Base-by-base conservation (phyloP, 2,329 filamentous ascomycete genomes). In the Epichloe festucae region DNA sequence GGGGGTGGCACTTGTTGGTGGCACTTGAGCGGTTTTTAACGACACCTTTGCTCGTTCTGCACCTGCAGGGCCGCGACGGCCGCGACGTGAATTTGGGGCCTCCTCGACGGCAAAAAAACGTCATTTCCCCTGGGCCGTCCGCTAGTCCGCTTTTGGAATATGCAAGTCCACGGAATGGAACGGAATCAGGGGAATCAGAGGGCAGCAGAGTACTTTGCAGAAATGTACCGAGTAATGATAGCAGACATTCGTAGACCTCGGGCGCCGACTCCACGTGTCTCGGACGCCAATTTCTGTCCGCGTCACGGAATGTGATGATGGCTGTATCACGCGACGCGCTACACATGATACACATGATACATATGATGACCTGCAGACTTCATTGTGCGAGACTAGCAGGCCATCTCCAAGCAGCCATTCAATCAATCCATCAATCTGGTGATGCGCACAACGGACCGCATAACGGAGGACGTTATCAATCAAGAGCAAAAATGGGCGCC, bases 81-180 rank as follows among this genome's bases (percentile, higher is more conserved):
- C 21, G 21, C 21, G 21, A 23, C 21, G 21, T 23, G 21, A 23
- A 23, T 5, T 23, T 23, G 4, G 21, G 21, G 23, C 12, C 36
- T n/a, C 12, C 36, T 35, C 35, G 46, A 27, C 46, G 46, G 35
- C 35, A 27, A 27, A 48, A 27, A 27, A 48, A 49, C 38, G 47
- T 34, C 21, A 49, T 49, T 43, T 36, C 48, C 48, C 48, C 48
- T 49, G 48, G 17, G 39, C 40, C 40, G 48, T 44, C 35, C 48
- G 40, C 48, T 49, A 49, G 40, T 36, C 48, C 48, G 31, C 6
- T 44, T 43, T 36, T n/a, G 48, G 47, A 12, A 5, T 17, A 19
- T 21, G 19, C 21, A 23, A 14, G 12, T n/a, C 41, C 19, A 19
- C 21, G 41, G 41, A 27, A 27, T 7, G 7, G 5, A 23, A 23